These are phyloP conservation scores for Paramecium sexaurelia DNA, from an alignment of 73 alveolate species.

Conservation along the genomic window DNA sequence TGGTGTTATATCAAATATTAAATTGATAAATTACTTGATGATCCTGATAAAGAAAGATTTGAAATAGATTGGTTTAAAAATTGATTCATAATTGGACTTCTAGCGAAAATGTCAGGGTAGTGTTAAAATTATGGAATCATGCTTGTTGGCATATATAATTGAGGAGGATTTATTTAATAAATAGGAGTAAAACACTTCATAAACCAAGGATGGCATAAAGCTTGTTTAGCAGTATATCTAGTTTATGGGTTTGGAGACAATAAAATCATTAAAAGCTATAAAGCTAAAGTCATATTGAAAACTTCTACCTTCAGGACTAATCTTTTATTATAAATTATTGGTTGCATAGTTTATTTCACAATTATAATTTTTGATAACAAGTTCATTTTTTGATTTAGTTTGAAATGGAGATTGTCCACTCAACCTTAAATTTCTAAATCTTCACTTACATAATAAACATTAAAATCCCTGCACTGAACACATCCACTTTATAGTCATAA, in stretches of 20 bases:
- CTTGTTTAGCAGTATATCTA: constrained; percentile 53
- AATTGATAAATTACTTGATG: background rate
- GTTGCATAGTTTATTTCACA: constrained; percentile 52
- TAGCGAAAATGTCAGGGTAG: background rate
- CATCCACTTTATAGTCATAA: constrained; percentile 65
- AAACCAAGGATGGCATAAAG: constrained; percentile 62
- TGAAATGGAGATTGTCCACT: constrained; percentile 67
- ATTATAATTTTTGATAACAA: constrained; percentile 61
- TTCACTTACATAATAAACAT: constrained; percentile 60
- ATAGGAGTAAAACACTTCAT: background rate
- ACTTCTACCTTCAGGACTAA: constrained; percentile 54
- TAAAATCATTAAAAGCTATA: background rate
- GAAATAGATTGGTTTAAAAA: background rate
- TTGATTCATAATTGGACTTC: constrained; percentile 43
- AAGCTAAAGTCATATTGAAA: background rate
- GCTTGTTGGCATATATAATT: background rate
- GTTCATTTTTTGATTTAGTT: constrained; percentile 62
- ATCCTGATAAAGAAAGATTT: background rate
- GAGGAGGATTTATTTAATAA: background rate
- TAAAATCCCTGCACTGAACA: constrained; percentile 64
- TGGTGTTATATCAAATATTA: background rate
- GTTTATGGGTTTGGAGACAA: constrained; percentile 26
- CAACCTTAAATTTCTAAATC: background rate
- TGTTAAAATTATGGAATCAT: constrained; percentile 4
- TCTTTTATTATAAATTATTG: constrained; percentile 7